Conservation (phyloP, 805 yeast genomes). For the Starmerella apis region DNA sequence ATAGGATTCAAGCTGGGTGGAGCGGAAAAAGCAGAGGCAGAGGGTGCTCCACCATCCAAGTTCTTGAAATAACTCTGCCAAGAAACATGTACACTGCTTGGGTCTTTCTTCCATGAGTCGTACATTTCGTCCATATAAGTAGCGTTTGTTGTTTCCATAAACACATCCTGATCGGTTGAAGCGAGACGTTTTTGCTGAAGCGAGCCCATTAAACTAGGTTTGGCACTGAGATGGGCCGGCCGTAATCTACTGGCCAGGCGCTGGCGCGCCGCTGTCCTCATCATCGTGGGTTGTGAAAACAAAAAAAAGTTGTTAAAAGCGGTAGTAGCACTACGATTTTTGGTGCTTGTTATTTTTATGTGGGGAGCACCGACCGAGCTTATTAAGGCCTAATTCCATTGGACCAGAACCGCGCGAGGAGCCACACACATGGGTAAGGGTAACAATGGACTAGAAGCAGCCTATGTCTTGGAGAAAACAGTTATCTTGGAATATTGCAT, state of each 20-base stretch:
- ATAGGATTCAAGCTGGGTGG: constrained; percentile 56
- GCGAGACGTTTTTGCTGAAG: constrained; percentile 14
- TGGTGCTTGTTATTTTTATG: neutral
- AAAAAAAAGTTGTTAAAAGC: neutral
- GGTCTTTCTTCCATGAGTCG: constrained; percentile 86
- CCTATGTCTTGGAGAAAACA: neutral
- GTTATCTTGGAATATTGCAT: too few species aligned
- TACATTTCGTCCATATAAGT: constrained; percentile 97
- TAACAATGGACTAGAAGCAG: neutral
- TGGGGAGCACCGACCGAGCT: neutral
- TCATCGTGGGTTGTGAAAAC: constrained; percentile 6
- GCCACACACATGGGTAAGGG: neutral
- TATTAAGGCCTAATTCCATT: constrained; percentile 4
- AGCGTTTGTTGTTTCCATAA: constrained; percentile 74
- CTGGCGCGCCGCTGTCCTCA: constrained; percentile 16
- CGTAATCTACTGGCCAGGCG: constrained; percentile 9
- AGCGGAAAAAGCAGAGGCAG: constrained; percentile 69
- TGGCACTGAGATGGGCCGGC: neutral
- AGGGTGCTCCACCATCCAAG: constrained; percentile 57
- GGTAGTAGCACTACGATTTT: neutral
- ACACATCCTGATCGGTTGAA: constrained; percentile 45
- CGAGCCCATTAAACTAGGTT: neutral
- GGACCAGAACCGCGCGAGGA: constrained; percentile 5
- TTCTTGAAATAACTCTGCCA: constrained; percentile 95
- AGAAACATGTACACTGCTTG: constrained; percentile 80